A percentile compares a stretch with the other conserved stretches of the same genome.
These are phyloP conservation scores for Neofusicoccum kwambonambiense DNA, from an alignment of 2,329 filamentous ascomycete genomes.

Conservation along the genomic window DNA sequence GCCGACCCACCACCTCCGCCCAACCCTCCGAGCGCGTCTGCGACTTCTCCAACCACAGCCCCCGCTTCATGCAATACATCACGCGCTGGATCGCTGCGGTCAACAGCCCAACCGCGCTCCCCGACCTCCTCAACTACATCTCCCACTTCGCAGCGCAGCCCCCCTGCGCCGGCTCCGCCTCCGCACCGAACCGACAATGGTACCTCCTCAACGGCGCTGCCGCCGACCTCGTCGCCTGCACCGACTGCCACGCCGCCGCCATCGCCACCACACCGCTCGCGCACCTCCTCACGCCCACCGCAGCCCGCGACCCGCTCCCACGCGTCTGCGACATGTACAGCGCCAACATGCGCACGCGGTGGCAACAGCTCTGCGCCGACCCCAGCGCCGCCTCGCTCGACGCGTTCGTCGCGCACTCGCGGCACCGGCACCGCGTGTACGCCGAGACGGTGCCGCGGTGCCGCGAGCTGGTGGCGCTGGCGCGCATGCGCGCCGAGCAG, in stretches of 20 bases:
- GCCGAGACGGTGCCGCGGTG: background rate
- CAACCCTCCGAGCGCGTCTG: background rate
- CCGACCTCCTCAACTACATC: background rate
- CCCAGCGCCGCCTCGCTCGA: background rate
- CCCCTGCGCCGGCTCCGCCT: background rate
- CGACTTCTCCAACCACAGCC: background rate
- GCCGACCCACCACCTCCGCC: background rate
- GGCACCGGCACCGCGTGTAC: background rate
- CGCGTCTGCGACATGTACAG: conserved; percentile 4
- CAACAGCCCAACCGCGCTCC: background rate
- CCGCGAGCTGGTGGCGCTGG: background rate
- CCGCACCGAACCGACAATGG: background rate
- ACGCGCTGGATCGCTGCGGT: background rate
- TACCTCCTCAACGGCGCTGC: background rate
- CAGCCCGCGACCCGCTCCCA: background rate
- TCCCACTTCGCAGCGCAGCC: background rate
- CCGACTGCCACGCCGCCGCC: background rate
- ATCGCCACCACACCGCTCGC: background rate
- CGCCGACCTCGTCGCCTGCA: background rate
- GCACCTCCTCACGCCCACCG: background rate
- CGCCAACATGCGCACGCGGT: background rate
- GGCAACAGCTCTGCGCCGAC: background rate
- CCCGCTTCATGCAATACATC: background rate
- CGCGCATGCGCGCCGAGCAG: background rate
- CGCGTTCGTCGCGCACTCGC: background rate